A percentile compares a stretch with the other conserved stretches of the same genome.
Evolutionary conservation across 108 stramenopile species (phyloP).

Genomic region (Parmales sp.): DNA sequence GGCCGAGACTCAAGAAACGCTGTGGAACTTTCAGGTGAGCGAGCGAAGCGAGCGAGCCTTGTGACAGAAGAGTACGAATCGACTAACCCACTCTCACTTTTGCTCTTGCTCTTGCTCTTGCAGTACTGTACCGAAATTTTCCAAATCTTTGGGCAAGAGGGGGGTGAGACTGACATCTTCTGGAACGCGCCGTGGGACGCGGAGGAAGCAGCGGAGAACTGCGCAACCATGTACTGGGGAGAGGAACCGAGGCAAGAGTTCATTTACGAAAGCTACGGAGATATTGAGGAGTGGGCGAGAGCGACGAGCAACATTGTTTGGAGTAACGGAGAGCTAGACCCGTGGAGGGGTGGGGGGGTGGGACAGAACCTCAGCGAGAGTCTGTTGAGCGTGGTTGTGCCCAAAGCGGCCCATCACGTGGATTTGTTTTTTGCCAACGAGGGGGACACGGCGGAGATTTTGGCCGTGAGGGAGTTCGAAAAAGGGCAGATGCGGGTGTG

Average conservation of each 20-base stretch:
- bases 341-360: constrained; percentile 10
- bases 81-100: too few relatives aligned
- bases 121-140: constrained; percentile 16
- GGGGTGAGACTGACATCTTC: constrained; percentile 9
- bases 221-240: neutral
- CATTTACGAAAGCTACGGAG: neutral
- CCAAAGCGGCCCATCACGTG: constrained; percentile 8
- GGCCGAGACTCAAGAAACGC: neutral
- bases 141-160: constrained; percentile 5
- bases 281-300: neutral
- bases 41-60: too few relatives aligned
- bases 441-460: constrained; percentile 4
- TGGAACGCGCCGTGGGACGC: constrained; percentile 15
- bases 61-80: too few relatives aligned
- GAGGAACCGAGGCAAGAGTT: neutral
- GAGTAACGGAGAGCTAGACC: constrained; percentile 7
- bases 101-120: too few relatives aligned
- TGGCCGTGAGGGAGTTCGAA: neutral
- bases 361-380: neutral
- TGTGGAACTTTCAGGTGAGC: constrained; percentile 13
- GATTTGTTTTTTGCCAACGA: constrained; percentile 7
- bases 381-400: neutral
- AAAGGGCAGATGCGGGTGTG: neutral
- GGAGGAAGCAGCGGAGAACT: neutral
- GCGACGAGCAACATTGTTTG: constrained; percentile 4